Conservation (phyloP, 805 yeast genomes). For the Wickerhamomyces rabaulensis region DNA sequence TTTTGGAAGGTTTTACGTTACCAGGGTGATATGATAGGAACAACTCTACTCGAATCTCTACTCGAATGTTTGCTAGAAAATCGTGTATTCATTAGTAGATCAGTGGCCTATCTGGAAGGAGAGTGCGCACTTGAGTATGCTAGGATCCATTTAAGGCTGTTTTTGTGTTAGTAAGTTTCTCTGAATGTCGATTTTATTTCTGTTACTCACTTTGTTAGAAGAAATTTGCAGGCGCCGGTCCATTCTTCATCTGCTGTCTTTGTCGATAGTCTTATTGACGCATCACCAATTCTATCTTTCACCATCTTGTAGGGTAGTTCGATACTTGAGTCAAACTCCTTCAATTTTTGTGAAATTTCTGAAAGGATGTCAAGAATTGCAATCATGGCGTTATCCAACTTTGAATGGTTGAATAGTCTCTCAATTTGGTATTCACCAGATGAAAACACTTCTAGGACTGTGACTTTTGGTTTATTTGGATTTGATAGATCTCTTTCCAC, state of each 20-base stretch:
- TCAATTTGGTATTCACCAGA: conserved; percentile 72
- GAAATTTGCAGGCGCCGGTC: conserved; percentile 84
- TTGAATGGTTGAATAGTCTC: conserved; percentile 65
- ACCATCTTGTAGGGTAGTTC: conserved; percentile 73
- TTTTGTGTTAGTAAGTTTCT: background rate
- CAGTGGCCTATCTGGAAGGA: background rate
- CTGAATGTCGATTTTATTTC: no score
- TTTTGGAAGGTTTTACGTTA: background rate
- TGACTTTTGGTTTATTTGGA: conserved; percentile 28
- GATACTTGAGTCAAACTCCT: conserved; percentile 43
- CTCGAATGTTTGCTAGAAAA: no score
- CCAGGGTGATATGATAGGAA: no score
- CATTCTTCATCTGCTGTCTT: conserved; percentile 66
- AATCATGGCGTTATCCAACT: conserved; percentile 76
- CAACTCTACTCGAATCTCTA: no score
- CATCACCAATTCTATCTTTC: conserved; percentile 70
- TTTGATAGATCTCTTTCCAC: conserved; percentile 32
- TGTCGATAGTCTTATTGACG: conserved; percentile 65
- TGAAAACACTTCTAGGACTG: conserved; percentile 44
- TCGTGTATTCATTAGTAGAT: background rate
- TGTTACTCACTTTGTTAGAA: conserved; percentile 50
- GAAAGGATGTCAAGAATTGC: conserved; percentile 60
- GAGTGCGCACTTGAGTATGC: conserved; percentile 54
- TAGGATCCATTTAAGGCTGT: conserved; percentile 67
- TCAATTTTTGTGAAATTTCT: conserved; percentile 27